Percentiles rank a stretch among this genome's conserved stretches.
Evolutionary conservation across 345 rosid species (phyloP).

Genomic region (Bruguiera parviflora): DNA sequence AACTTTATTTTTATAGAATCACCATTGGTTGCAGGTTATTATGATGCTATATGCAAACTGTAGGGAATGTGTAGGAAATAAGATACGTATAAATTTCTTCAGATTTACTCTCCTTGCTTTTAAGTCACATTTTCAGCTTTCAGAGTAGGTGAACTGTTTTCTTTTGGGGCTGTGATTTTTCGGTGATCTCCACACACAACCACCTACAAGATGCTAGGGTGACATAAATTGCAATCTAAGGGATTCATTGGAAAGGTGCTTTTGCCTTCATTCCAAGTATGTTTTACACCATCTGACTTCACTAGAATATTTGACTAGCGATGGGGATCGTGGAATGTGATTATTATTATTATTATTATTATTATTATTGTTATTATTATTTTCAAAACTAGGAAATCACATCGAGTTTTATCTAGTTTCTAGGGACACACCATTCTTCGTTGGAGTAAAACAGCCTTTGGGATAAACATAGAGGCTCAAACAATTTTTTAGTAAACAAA

Average conservation of each 20-base stretch:
- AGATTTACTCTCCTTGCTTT: conserved; percentile 10
- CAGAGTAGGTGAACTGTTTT: conserved; percentile 11
- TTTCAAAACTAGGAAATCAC: no score
- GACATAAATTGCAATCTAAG: conserved; percentile 37
- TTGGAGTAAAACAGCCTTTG: no score
- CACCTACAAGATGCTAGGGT: conserved; percentile 24
- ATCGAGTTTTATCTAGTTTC: no score
- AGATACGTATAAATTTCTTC: conserved; percentile 15
- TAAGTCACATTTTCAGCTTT: conserved; percentile 3
- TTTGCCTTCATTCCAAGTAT: conserved; percentile 35
- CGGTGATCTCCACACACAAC: not conserved
- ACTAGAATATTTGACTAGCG: not conserved
- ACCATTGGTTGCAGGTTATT: not conserved
- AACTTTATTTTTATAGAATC: not conserved
- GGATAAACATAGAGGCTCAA: no score
- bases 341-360: no score
- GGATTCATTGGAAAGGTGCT: conserved; percentile 14
- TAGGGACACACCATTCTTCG: no score
- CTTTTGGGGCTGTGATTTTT: conserved; percentile 2
- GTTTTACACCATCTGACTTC: not conserved
- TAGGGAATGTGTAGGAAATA: not conserved
- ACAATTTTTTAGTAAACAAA: no score
- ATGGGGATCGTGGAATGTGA: no score
- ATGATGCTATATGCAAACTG: not conserved
- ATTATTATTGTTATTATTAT: no score